phyloP scores from a whole-genome alignment of 495 filamentous ascomycete genomes.

The Lasiosphaeria ovina region DNA sequence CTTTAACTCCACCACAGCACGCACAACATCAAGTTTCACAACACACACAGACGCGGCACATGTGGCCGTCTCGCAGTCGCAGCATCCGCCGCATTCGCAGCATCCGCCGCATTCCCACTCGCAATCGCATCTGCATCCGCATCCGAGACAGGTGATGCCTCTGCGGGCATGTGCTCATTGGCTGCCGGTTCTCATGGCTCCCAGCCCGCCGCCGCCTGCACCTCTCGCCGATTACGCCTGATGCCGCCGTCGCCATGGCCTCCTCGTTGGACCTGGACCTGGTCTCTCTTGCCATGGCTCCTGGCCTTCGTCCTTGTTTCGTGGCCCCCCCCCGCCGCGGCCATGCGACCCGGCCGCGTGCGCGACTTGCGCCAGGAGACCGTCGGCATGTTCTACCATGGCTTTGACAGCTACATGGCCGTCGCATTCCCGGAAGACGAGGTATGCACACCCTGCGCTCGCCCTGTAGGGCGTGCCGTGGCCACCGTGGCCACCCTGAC shows the following conservation, averaged over 20 bases:
- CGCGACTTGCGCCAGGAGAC: conserved; percentile 65
- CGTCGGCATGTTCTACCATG: conserved; percentile 93
- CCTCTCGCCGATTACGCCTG: neutral
- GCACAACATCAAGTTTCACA: too few relatives aligned
- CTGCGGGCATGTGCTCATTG: conserved; percentile 37
- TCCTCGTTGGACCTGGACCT: neutral
- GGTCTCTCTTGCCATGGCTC: conserved; percentile 13
- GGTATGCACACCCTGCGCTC: conserved; percentile 38
- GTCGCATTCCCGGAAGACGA: conserved; percentile 97
- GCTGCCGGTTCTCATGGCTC: conserved; percentile 18
- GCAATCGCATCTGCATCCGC: conserved; percentile 17
- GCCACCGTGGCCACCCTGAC: too few relatives aligned
- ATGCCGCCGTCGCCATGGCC: neutral
- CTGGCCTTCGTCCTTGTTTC: conserved; percentile 26
- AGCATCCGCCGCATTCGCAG: neutral
- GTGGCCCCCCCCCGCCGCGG: conserved; percentile 26
- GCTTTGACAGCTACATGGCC: conserved; percentile 90
- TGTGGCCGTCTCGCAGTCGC: too few relatives aligned
- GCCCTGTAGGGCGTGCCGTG: neutral
- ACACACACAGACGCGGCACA: neutral
- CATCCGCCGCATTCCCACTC: neutral
- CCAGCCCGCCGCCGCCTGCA: conserved; percentile 1
- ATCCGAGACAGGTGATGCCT: conserved; percentile 43
- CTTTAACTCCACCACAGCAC: too few relatives aligned
- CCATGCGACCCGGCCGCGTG: conserved; percentile 54